A percentile compares a stretch with the other conserved stretches of the same genome.
phyloP scores from a whole-genome alignment of 2,329 filamentous ascomycete species.

The Colletotrichum paranaense region DNA sequence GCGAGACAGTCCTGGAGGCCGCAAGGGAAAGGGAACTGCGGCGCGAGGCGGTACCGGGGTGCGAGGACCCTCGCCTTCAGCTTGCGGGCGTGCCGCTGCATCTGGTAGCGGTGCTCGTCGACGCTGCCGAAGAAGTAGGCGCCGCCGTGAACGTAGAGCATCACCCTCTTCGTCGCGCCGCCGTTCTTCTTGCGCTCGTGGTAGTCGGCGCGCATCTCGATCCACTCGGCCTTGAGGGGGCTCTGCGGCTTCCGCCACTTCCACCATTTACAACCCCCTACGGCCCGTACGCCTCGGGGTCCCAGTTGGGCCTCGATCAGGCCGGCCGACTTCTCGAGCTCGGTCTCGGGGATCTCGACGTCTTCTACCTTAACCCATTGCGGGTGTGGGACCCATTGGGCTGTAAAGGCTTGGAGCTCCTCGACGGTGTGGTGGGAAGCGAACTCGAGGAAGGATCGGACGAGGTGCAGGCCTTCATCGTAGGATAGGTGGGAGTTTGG shows the following conservation, averaged over 20 bases:
- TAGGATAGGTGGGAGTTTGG: constrained; percentile 94
- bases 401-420: constrained; percentile 90
- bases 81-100: constrained; percentile 95
- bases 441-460: constrained; percentile 86
- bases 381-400: constrained; percentile 90
- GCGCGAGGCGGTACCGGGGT: constrained; percentile 86
- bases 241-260: constrained; percentile 79
- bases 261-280: constrained; percentile 91
- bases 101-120: constrained; percentile 97
- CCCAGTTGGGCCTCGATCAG: constrained; percentile 81
- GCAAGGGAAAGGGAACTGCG: constrained; percentile 96
- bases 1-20: constrained; percentile 91
- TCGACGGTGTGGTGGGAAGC: constrained; percentile 92
- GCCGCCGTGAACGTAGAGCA: constrained; percentile 94
- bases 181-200: constrained; percentile 73
- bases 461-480: constrained; percentile 88
- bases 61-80: constrained; percentile 91
- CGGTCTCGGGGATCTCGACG: constrained; percentile 71
- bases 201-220: constrained; percentile 91
- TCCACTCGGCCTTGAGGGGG: constrained; percentile 87
- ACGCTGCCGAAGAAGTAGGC: constrained; percentile 97
- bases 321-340: constrained; percentile 74
- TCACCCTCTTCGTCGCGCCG: constrained; percentile 77
- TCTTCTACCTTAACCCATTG: constrained; percentile 86
- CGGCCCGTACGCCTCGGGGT: constrained; percentile 74